Percentiles rank a stretch among this genome's conserved stretches.
phyloP scores from a whole-genome alignment of 2,329 filamentous ascomycete genomes.

The Aureobasidium lini region DNA sequence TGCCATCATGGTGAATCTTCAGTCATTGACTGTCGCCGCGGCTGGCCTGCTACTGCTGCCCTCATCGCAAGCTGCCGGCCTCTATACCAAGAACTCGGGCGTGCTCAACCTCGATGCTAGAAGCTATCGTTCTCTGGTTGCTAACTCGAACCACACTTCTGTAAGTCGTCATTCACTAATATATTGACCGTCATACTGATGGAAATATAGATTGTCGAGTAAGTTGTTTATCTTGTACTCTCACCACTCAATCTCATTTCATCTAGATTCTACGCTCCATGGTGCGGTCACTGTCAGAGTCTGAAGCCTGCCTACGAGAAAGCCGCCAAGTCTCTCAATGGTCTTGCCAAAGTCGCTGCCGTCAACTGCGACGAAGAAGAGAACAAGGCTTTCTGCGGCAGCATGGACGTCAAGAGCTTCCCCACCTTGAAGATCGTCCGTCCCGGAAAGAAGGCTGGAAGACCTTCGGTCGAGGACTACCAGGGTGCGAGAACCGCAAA shows the following conservation, averaged over 20 bases:
- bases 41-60: slow-evolving; percentile 59
- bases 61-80: slow-evolving; percentile 57
- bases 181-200: neutral
- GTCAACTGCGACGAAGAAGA: slow-evolving; percentile 89
- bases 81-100: slow-evolving; percentile 81
- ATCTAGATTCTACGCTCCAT: slow-evolving; percentile 77
- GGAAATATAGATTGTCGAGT: slow-evolving; percentile 32
- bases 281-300: slow-evolving; percentile 96
- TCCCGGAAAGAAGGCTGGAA: slow-evolving; percentile 72
- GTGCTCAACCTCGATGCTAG: slow-evolving; percentile 76
- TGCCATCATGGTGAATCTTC: slow-evolving; percentile 15
- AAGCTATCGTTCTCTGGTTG: slow-evolving; percentile 74
- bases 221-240: slow-evolving; percentile 16
- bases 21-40: slow-evolving; percentile 42
- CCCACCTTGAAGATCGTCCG: slow-evolving; percentile 91
- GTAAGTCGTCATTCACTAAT: slow-evolving; percentile 45
- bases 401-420: slow-evolving; percentile 86
- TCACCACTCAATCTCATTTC: slow-evolving; percentile 13
- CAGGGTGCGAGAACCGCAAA: slow-evolving; percentile 76
- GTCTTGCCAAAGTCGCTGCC: slow-evolving; percentile 87
- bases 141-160: slow-evolving; percentile 83
- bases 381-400: slow-evolving; percentile 81
- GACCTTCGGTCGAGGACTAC: slow-evolving; percentile 84
- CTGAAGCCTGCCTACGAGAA: slow-evolving; percentile 95
- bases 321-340: slow-evolving; percentile 79